Percentiles rank a stretch among this genome's conserved stretches.
Conservation (phyloP, 768 basidiomycete species). For the Auricularia sp. region DNA sequence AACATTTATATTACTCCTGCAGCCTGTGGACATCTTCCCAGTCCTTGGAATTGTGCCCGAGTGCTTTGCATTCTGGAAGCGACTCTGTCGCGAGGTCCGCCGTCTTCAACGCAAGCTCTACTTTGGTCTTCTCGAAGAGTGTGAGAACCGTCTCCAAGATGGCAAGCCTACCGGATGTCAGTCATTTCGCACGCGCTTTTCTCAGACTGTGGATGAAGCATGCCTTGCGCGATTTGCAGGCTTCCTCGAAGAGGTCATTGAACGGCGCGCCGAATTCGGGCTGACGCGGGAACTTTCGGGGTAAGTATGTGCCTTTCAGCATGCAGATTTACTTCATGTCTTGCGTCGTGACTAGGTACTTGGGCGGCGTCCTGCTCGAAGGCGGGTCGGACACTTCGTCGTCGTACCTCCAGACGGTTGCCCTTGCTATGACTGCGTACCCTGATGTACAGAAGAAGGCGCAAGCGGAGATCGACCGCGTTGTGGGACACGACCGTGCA, state of each 20-base stretch:
- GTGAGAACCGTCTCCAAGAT: constrained; percentile 15
- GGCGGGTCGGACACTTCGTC: constrained; percentile 24
- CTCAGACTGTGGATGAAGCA: no score
- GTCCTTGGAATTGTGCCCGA: constrained; percentile 24
- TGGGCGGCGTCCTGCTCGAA: constrained; percentile 23
- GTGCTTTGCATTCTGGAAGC: constrained; percentile 27
- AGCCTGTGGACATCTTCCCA: constrained; percentile 25
- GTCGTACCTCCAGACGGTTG: constrained; percentile 6
- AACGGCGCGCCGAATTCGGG: constrained; percentile 15
- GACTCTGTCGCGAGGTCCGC: constrained; percentile 13
- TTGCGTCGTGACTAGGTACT: constrained; percentile 13
- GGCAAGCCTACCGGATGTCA: constrained; percentile 18
- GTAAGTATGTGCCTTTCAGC: constrained; percentile 10
- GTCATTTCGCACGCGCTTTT: neutral
- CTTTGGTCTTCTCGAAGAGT: constrained; percentile 19
- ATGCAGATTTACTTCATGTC: no score
- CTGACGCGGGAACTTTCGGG: constrained; percentile 16
- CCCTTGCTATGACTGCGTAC: constrained; percentile 12
- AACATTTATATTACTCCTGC: neutral
- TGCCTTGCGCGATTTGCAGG: neutral
- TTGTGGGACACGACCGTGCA: constrained; percentile 15
- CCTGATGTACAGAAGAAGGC: constrained; percentile 17
- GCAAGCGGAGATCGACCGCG: constrained; percentile 15
- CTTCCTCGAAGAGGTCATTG: constrained; percentile 24
- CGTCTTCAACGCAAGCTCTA: constrained; percentile 21